These are phyloP conservation scores for Lachancea nothofagi DNA, from an alignment of 805 yeast genomes.

Conservation along the genomic window DNA sequence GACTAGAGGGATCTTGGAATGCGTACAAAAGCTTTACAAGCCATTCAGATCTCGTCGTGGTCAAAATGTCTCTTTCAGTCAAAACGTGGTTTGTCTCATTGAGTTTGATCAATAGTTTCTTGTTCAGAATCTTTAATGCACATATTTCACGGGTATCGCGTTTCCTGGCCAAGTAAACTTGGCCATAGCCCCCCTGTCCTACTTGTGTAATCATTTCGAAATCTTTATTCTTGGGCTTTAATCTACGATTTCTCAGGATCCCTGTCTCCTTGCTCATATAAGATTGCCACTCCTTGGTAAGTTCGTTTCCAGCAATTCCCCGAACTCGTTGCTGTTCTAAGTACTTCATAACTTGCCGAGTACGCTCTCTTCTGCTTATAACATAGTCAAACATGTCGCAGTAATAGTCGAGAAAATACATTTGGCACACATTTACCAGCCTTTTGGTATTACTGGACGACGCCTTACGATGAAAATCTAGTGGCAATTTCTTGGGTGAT, in stretches of 20 bases:
- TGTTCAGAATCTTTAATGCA: constrained; percentile 88
- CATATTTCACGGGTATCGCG: constrained; percentile 92
- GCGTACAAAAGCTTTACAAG: constrained; percentile 88
- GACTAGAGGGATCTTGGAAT: constrained; percentile 85
- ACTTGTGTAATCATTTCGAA: constrained; percentile 96
- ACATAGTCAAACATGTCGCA: constrained; percentile 94
- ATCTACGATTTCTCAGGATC: constrained; percentile 76
- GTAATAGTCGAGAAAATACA: constrained; percentile 90
- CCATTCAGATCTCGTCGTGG: constrained; percentile 97
- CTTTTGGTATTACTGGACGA: constrained; percentile 74
- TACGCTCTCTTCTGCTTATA: constrained; percentile 76
- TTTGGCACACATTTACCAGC: constrained; percentile 83
- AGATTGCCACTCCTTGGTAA: constrained; percentile 62
- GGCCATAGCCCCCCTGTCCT: constrained; percentile 99
- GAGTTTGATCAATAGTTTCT: constrained; percentile 74
- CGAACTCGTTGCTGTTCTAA: constrained; percentile 35
- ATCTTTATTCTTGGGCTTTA: constrained; percentile 90
- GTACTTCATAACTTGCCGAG: constrained; percentile 60
- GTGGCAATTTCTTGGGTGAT: constrained; percentile 35
- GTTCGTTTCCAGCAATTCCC: constrained; percentile 35
- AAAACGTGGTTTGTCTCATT: constrained; percentile 95
- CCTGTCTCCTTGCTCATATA: constrained; percentile 83
- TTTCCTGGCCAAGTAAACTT: constrained; percentile 93
- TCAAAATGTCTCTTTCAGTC: constrained; percentile 92
- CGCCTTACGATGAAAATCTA: constrained; percentile 53